Base-by-base conservation (phyloP, 352 stramenopile species). In the Globisporangium spinosum region DNA sequence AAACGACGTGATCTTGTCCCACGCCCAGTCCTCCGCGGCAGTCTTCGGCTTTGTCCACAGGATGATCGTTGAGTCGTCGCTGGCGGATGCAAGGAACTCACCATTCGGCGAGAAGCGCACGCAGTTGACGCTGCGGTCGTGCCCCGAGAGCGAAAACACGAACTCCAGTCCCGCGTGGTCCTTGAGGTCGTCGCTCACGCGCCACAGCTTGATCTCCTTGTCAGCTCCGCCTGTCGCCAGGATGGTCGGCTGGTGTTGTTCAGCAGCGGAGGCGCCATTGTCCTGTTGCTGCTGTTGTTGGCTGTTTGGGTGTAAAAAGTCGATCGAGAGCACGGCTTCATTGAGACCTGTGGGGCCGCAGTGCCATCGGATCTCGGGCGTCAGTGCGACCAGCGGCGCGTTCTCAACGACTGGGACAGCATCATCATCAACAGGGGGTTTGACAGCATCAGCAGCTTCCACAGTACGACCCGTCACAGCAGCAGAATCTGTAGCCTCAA, bases 71-170 rank as follows among this genome's bases (percentile, higher is more conserved):
- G 84, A 92, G 68, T 96, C 89, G 64, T 97, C 91, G 51, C 90
- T 97, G 27, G 91, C 91, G 7, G 89, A 97, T 22, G 89, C 91
- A 43, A 97, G 75, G 70, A 80, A 94, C 49, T 77, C 71, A 9
- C 90, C 90, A 27, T 97, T 82, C 38, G 91, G 90, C 20, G 89
- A 97, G 76, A 97, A 97, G n/a, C 90, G 89, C 55, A 97, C 90
- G 64, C 88, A 96, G 73, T 97, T 97, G 69, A 97, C 78, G 68
- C 87, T 96, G 59, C 89, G 86, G 64, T 97, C 89, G 72, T 97
- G 91, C 12, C 89, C 89, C 7, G 87, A 82, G 34, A 96, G 83
- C 59, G 85, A 93, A 70, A 95, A 93, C 43, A 96, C 70, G 65
- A 95, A 96, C 23, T 89, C 76, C 17, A 92, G 79, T 0, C 72